These are phyloP conservation scores for Penicillium sclerotigenum DNA, from an alignment of 2,329 filamentous ascomycete species.

Conservation along the genomic window DNA sequence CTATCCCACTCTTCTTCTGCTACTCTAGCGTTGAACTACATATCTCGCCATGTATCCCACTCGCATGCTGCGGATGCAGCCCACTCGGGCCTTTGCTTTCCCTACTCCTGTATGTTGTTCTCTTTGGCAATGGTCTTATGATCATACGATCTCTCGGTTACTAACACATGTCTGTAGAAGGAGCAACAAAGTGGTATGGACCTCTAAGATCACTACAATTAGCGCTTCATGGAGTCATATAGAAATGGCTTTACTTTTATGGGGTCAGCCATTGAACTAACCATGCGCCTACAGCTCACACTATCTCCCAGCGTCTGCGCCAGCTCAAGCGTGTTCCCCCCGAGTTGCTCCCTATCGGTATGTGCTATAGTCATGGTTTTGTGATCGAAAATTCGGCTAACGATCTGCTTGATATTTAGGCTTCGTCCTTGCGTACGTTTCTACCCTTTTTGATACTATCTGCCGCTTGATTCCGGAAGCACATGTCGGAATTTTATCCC, in stretches of 20 bases:
- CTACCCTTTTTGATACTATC: conserved; percentile 10
- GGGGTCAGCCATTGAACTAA: conserved; percentile 21
- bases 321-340: conserved; percentile 85
- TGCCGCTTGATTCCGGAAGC: conserved; percentile 11
- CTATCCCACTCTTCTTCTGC: conserved; percentile 18
- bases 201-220: conserved; percentile 6
- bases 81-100: conserved; percentile 46
- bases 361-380: conserved; percentile 34
- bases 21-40: conserved; percentile 9
- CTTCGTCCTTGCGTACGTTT: conserved; percentile 76
- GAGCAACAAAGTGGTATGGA: conserved; percentile 61
- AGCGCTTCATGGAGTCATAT: no score
- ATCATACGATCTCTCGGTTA: conserved; percentile 22
- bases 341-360: conserved; percentile 93
- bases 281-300: conserved; percentile 67
- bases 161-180: conserved; percentile 53
- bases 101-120: conserved; percentile 65
- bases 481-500: conserved; percentile 16
- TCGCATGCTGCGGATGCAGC: conserved; percentile 62
- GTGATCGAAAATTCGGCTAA: conserved; percentile 14
- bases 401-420: conserved; percentile 51
- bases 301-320: conserved; percentile 90
- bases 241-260: background rate
- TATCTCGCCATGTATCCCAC: conserved; percentile 62
- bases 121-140: conserved; percentile 8